Base-by-base conservation (phyloP, 2,329 filamentous ascomycete species). In the Penicillium sp. region DNA sequence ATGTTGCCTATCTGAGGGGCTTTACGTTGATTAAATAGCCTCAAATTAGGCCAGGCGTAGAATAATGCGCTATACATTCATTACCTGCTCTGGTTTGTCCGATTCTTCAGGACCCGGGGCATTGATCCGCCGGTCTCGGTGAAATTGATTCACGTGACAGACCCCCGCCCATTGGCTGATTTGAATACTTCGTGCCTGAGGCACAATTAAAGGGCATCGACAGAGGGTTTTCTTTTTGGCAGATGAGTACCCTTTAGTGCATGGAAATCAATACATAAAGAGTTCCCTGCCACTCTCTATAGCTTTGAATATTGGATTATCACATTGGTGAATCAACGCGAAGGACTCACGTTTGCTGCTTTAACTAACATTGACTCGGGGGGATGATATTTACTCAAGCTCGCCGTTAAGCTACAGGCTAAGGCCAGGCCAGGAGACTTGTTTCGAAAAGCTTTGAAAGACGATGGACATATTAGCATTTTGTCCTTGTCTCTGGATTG, bases 81-180 rank as follows among this genome's bases (percentile, higher is more conserved):
- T 6, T 36, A 8, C n/a, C 6, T 9, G n/a, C 18, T 16, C n/a
- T 33, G n/a, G n/a, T 0, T 18, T 36, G 33, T 18, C 33, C n/a
- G n/a, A 7, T 36, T 36, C 33, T 18, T 18, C n/a, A n/a, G n/a
- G 31, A 33, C n/a, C n/a, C 34, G 8, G 12, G 23, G 34, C 9
- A 36, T 18, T 15, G 10, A 1, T 45, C 45, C 50, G 42, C 53
- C 41, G 50, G 43, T 53, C 28, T 50, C 53, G 53, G 53, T 36
- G 6, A 4, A 9, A 36, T 46, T 18, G 9, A n/a, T 34, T 43
- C 46, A 52, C 53, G 50, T 53, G 53, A 50, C 16, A 1, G 1
- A 29, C 1, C 1, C 8, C 7, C 28, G 2, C 28, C 7, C 2
- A 29, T 9, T 29, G 5, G 33, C n/a, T 16, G 8, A 36, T 9